Evolutionary conservation across 768 basidiomycete species (phyloP), one percentile per base, ranked within the genome.

Genomic region (Termitomyces heimii): DNA sequence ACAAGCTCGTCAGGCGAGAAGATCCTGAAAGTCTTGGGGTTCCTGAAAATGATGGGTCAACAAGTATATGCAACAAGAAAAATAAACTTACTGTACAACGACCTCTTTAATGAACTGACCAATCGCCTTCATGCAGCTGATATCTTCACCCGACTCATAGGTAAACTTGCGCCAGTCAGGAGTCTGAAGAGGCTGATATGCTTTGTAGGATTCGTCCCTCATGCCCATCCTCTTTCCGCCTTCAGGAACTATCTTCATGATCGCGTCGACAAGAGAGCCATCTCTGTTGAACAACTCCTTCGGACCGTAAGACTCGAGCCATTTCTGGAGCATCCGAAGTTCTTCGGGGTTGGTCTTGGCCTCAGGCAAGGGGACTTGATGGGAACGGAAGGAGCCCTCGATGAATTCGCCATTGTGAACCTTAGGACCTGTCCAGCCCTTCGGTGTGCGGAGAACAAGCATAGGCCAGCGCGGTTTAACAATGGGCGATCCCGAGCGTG

Each of bases 401-500:
- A 94, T 80, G 56, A 80, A 82, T 59, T 89, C 82, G n/a, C 84
- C 89, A 52, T 82, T 77, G 29, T 89, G 67, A 22, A 71, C 61
- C 61, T 84, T 84, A 2, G 91, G 90, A 5, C 88, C 86, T 6
- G 84, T 77, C 75, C 81, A 84, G 26, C 92, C 88, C 72, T 96
- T 96, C 10, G 92, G 92, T 1, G 91, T 91, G 44, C 93, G 83
- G 45, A 95, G 78, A 64, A 94, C 81, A 60, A 97, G 75, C 67
- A 94, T 80, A 4, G 94, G 94, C 91, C 91, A 95, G 43, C 90
- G 81, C n/a, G 94, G 94, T 74, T 94, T 94, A 52, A 84, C 76
- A 60, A 92, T 83, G 16, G 92, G 85, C 3, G 85, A 80, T 2
- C 89, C 89, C 12, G 73, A 75, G 46, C 94, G 84, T 18, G 94